Percentiles rank a stretch among this genome's conserved stretches.
phyloP scores from a whole-genome alignment of 805 yeast species.

The Kodamaea kaohsiungensis region DNA sequence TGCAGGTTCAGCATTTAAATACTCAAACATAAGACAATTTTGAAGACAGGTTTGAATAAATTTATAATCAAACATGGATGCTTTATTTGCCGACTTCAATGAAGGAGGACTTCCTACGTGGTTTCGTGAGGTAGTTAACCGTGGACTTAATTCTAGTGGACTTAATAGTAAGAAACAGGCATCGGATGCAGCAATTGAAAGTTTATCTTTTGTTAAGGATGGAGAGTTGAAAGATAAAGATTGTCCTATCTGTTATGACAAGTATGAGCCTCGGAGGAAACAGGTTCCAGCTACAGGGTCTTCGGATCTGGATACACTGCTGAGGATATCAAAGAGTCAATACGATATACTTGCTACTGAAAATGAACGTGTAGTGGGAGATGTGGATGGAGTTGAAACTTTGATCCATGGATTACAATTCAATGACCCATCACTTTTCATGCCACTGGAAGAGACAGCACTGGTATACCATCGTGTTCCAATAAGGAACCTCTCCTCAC shows the following conservation, averaged over 20 bases:
- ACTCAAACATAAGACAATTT: background rate
- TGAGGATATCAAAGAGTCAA: background rate
- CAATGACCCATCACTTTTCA: constrained; percentile 34
- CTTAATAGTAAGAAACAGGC: constrained; percentile 27
- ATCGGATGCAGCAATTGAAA: constrained; percentile 40
- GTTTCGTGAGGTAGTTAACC: constrained; percentile 34
- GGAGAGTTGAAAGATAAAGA: constrained; percentile 19
- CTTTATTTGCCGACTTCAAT: constrained; percentile 5
- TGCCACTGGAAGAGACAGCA: constrained; percentile 32
- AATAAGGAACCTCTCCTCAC: constrained; percentile 21
- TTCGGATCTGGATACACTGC: background rate
- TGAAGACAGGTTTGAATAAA: background rate
- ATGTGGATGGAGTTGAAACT: background rate
- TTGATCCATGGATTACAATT: constrained; percentile 14
- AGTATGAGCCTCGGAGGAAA: constrained; percentile 20
- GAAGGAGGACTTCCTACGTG: constrained; percentile 29
- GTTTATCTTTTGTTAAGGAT: constrained; percentile 25
- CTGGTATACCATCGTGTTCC: constrained; percentile 29
- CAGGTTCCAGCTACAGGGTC: background rate
- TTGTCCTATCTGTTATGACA: constrained; percentile 45
- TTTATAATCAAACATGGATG: constrained; percentile 8
- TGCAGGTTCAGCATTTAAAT: background rate
- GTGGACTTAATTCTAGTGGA: constrained; percentile 35
- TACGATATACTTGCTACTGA: background rate
- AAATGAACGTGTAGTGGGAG: background rate